A percentile compares a stretch with the other conserved stretches of the same genome.
phyloP scores from a whole-genome alignment of 805 yeast species.

The Schizosaccharomyces pombe region DNA sequence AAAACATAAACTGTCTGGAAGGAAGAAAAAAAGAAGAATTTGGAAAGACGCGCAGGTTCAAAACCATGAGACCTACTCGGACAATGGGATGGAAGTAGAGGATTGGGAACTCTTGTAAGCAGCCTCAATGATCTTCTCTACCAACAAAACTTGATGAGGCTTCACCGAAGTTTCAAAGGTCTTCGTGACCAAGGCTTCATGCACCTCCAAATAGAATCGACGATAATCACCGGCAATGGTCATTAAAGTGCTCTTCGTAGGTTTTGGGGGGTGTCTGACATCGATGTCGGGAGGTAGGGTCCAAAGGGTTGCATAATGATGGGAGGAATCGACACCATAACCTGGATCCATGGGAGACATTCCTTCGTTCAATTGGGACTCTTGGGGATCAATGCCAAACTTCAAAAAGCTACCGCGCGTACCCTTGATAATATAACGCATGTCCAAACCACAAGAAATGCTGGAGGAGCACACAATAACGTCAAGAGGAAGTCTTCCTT shows the following conservation, averaged over 20 bases:
- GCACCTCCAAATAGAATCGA: background rate
- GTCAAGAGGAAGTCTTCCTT: background rate
- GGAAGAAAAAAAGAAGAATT: too few species aligned
- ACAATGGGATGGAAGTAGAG: background rate
- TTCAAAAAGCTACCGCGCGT: slow-evolving; percentile 2
- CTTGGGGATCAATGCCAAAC: slow-evolving; percentile 3
- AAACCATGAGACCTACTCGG: too few species aligned
- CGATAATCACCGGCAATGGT: background rate
- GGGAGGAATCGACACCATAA: background rate
- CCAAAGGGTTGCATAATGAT: background rate
- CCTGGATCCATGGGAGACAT: background rate
- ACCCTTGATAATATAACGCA: background rate
- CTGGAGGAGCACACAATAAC: background rate
- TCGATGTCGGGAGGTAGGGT: background rate
- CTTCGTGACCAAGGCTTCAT: background rate
- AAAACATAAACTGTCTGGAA: too few species aligned
- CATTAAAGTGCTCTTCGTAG: background rate
- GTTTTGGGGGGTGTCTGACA: background rate
- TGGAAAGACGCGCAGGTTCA: too few species aligned
- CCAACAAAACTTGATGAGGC: background rate
- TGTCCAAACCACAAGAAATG: background rate
- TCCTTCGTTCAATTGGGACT: slow-evolving; percentile 1
- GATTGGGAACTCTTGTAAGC: background rate
- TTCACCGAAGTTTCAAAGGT: background rate
- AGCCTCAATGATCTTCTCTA: background rate